Conservation (phyloP, 2,329 filamentous ascomycete genomes). For the Exophiala calicioides region DNA sequence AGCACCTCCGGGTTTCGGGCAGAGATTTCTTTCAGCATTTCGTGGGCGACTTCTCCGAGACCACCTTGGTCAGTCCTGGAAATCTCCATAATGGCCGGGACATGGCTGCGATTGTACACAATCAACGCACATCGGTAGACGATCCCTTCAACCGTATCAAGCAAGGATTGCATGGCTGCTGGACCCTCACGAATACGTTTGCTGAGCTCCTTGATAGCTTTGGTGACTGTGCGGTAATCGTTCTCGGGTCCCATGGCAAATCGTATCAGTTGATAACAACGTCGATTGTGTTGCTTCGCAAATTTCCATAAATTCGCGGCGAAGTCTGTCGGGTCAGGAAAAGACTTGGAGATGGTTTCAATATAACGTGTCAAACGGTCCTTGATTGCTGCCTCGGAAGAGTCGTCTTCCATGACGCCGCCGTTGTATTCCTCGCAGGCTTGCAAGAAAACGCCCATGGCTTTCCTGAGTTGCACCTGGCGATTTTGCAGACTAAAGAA, state of each 20-base stretch:
- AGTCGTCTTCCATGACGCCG: slow-evolving; percentile 72
- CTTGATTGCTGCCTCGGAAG: slow-evolving; percentile 66
- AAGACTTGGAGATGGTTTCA: slow-evolving; percentile 69
- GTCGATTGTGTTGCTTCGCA: slow-evolving; percentile 84
- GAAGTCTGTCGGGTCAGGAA: slow-evolving; percentile 73
- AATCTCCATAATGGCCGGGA: slow-evolving; percentile 84
- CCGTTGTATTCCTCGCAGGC: slow-evolving; percentile 90
- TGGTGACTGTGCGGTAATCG: slow-evolving; percentile 87
- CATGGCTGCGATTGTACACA: slow-evolving; percentile 91
- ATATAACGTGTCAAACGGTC: slow-evolving; percentile 71
- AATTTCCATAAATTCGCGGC: slow-evolving; percentile 83
- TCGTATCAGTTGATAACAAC: slow-evolving; percentile 83
- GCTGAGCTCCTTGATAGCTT: slow-evolving; percentile 85
- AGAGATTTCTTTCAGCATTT: slow-evolving; percentile 89
- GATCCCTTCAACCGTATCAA: slow-evolving; percentile 79
- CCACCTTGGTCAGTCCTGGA: slow-evolving; percentile 80
- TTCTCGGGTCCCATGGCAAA: slow-evolving; percentile 82
- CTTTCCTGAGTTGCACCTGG: slow-evolving; percentile 72
- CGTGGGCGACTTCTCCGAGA: slow-evolving; percentile 76
- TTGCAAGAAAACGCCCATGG: slow-evolving; percentile 73
- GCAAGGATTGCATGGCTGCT: slow-evolving; percentile 50
- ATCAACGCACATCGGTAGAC: slow-evolving; percentile 81
- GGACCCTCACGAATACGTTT: slow-evolving; percentile 72
- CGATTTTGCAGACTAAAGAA: slow-evolving; percentile 84
- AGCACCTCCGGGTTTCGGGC: slow-evolving; percentile 85